Conservation (phyloP, 2,329 filamentous ascomycete species). For the Penicillium sp. region DNA sequence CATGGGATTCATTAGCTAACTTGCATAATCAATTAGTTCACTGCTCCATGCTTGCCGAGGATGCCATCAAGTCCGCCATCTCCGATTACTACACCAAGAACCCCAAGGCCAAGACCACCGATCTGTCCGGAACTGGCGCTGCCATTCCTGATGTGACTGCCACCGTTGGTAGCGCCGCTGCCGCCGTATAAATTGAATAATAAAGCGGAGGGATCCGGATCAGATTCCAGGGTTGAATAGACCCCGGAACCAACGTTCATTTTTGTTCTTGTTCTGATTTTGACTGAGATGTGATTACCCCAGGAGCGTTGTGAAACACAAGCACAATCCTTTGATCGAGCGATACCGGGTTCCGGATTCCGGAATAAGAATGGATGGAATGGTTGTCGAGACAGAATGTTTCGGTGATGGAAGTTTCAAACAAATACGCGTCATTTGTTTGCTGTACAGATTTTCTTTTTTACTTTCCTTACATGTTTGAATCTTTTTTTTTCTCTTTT, state of each 20-base stretch:
- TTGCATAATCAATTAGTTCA: constrained; percentile 58
- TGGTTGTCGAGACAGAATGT: background rate
- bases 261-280: constrained; percentile 3
- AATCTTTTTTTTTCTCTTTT: constrained; percentile 17
- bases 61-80: constrained; percentile 90
- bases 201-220: background rate
- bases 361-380: constrained; percentile 2
- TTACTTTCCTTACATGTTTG: constrained; percentile 4
- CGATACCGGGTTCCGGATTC: constrained; percentile 2
- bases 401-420: constrained; percentile 8
- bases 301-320: constrained; percentile 13
- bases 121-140: constrained; percentile 72
- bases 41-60: constrained; percentile 89
- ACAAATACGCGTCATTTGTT: constrained; percentile 26
- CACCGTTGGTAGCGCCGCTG: constrained; percentile 31
- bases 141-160: constrained; percentile 61
- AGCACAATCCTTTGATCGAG: constrained; percentile 24
- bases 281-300: constrained; percentile 13
- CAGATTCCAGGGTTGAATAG: constrained; percentile 1
- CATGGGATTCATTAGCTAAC: constrained; percentile 5
- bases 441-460: constrained; percentile 28
- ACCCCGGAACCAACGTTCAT: constrained; percentile 9
- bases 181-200: constrained; percentile 23
- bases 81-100: constrained; percentile 91
- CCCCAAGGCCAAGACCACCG: constrained; percentile 70